phyloP scores from a whole-genome alignment of 306 rosid genomes.

The Rubus idaeus region DNA sequence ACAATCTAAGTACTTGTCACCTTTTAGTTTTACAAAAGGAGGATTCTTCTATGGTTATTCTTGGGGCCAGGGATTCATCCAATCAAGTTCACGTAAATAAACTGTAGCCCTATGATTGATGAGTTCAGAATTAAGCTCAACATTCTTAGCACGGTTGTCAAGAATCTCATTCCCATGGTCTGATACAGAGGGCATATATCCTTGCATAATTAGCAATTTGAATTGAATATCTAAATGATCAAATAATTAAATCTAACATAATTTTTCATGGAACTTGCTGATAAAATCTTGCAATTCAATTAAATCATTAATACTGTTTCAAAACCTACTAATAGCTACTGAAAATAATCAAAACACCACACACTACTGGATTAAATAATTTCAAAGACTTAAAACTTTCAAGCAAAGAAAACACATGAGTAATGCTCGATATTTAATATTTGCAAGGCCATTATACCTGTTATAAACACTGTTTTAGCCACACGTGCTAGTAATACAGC shows the following conservation, averaged over 20 bases:
- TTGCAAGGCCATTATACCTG: constrained; percentile 47
- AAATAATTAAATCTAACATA: background rate
- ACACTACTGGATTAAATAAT: background rate
- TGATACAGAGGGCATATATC: constrained; percentile 37
- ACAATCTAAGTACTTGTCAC: constrained; percentile 31
- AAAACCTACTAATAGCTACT: background rate
- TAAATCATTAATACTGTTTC: background rate
- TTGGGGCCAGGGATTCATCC: constrained; percentile 87
- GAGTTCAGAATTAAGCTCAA: constrained; percentile 59
- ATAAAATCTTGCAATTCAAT: background rate
- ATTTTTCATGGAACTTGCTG: background rate
- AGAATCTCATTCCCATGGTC: constrained; percentile 80
- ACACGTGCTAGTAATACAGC: constrained; percentile 71
- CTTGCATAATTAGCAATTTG: constrained; percentile 17
- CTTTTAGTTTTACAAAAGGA: constrained; percentile 42
- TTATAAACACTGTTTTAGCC: constrained; percentile 62
- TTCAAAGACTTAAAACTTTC: background rate
- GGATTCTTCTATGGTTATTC: constrained; percentile 39
- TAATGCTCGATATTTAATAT: no score
- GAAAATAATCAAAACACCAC: background rate
- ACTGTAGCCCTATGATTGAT: constrained; percentile 46
- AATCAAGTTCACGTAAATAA: constrained; percentile 74
- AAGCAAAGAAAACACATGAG: background rate
- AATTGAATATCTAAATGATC: constrained; percentile 3
- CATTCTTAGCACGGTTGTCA: constrained; percentile 71